Percentiles rank a stretch among this genome's conserved stretches.
These are phyloP conservation scores for Diplocarpon rosae DNA, from an alignment of 2,329 filamentous ascomycete species.

Conservation along the genomic window DNA sequence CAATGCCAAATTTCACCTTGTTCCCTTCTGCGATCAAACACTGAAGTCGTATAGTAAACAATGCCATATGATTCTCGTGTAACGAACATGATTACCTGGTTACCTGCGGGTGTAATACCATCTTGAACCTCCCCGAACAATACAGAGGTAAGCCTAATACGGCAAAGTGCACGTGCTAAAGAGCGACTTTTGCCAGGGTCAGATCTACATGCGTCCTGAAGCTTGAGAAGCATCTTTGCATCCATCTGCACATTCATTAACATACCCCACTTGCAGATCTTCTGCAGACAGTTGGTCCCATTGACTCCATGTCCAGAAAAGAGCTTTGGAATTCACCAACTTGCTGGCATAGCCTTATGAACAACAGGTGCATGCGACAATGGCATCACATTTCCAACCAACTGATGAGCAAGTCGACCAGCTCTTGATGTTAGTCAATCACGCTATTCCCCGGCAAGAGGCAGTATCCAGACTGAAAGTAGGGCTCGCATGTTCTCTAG, in stretches of 20 bases:
- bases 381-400: conserved; percentile 16
- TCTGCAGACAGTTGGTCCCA: background rate
- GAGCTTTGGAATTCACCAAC: background rate
- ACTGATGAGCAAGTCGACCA: conserved; percentile 16
- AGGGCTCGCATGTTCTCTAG: background rate
- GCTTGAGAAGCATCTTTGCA: background rate
- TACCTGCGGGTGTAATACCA: no score
- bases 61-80: no score
- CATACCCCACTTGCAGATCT: background rate
- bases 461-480: conserved; percentile 23
- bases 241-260: background rate
- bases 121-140: no score
- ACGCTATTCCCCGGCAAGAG: conserved; percentile 13
- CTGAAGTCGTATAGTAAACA: no score
- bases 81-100: no score
- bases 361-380: conserved; percentile 10
- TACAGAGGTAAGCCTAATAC: background rate
- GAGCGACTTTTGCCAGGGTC: background rate
- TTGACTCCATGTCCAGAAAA: background rate
- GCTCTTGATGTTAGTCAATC: conserved; percentile 11
- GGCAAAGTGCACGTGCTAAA: background rate
- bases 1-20: no score
- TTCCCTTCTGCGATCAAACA: no score
- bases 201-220: background rate
- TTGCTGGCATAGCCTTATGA: background rate